phyloP scores from a whole-genome alignment of 2,329 filamentous ascomycete genomes.

The Arachnopeziza araneosa region DNA sequence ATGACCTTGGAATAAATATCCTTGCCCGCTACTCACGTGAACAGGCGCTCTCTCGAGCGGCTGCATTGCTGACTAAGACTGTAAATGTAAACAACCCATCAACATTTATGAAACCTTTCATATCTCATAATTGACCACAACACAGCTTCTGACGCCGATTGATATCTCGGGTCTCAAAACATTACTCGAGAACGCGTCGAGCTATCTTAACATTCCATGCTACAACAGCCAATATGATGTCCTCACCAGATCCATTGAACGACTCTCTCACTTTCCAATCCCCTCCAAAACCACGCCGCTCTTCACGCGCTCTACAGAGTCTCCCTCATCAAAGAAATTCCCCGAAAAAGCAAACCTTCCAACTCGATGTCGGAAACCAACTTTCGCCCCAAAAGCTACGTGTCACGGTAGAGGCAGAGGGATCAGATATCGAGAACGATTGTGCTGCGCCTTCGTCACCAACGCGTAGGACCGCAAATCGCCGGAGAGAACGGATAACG shows the following conservation, averaged over 20 bases:
- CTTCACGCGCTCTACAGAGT: slow-evolving; percentile 18
- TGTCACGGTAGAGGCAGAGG: slow-evolving; percentile 31
- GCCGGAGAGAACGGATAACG: slow-evolving; percentile 25
- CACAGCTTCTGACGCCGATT: neutral
- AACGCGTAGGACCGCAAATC: slow-evolving; percentile 14
- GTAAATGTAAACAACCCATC: slow-evolving; percentile 2
- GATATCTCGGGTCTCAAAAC: neutral
- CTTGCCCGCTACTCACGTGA: neutral
- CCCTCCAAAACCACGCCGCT: slow-evolving; percentile 23
- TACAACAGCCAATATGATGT: slow-evolving; percentile 20
- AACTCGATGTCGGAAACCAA: slow-evolving; percentile 31
- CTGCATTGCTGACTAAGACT: slow-evolving; percentile 1
- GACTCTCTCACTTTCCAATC: slow-evolving; percentile 24
- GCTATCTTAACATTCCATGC: neutral
- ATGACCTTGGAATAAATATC: too few species aligned
- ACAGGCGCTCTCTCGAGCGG: neutral
- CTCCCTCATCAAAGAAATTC: slow-evolving; percentile 25
- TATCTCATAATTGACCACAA: slow-evolving; percentile 7
- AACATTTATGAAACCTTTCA: slow-evolving; percentile 11
- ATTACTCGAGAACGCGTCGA: neutral
- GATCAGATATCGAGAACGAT: slow-evolving; percentile 23
- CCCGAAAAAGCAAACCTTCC: slow-evolving; percentile 31
- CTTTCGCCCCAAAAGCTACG: slow-evolving; percentile 31
- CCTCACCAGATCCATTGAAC: slow-evolving; percentile 33
- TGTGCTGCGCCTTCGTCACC: slow-evolving; percentile 18